Evolutionary conservation across 2,329 filamentous ascomycete genomes (phyloP).

Genomic region (Venturia pyrina): DNA sequence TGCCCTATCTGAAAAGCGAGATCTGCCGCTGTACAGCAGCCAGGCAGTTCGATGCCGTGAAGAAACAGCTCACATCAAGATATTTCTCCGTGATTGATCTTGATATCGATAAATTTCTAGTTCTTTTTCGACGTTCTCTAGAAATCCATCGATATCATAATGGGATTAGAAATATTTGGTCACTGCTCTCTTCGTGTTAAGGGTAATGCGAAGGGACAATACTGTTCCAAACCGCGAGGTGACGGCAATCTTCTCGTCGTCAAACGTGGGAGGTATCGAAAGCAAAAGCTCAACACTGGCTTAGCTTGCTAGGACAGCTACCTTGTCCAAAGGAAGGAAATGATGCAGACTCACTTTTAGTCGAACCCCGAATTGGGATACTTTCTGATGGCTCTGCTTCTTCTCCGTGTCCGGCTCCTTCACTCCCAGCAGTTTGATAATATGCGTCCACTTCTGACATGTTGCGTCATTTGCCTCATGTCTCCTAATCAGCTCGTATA

Average conservation of each 20-base stretch:
- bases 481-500: constrained; percentile 70
- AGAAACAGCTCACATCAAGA: background rate
- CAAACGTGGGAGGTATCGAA: background rate
- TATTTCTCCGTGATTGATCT: too few species aligned
- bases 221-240: too few species aligned
- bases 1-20: background rate
- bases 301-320: background rate
- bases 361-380: constrained; percentile 88
- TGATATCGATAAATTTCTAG: too few species aligned
- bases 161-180: background rate
- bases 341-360: constrained; percentile 55
- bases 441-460: background rate
- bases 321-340: background rate
- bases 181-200: background rate
- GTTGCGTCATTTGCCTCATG: constrained; percentile 68
- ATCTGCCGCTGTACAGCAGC: background rate
- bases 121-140: too few species aligned
- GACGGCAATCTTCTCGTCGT: too few species aligned
- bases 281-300: background rate
- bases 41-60: background rate
- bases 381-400: constrained; percentile 83
- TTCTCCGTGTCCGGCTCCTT: constrained; percentile 73
- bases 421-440: constrained; percentile 58
- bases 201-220: too few species aligned
- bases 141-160: background rate